Conservation (phyloP, 2,329 filamentous ascomycete species). For the Ceratocystis huliohia region DNA sequence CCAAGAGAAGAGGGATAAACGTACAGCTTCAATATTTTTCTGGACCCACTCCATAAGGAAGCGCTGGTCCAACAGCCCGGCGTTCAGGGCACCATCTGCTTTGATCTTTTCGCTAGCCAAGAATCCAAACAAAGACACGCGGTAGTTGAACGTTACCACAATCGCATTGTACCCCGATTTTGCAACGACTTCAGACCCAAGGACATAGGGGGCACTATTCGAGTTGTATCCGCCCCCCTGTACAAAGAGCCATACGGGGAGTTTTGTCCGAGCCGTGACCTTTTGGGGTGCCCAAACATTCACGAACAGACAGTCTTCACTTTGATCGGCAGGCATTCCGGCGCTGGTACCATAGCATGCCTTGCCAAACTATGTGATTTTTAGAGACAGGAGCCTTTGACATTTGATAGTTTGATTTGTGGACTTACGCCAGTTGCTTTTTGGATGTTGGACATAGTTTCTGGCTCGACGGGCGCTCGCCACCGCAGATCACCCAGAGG, state of each 20-base stretch:
- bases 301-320: slow-evolving; percentile 38
- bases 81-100: slow-evolving; percentile 27
- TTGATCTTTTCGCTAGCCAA: slow-evolving; percentile 32
- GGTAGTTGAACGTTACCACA: slow-evolving; percentile 36
- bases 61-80: slow-evolving; percentile 37
- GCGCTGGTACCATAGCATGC: slow-evolving; percentile 15
- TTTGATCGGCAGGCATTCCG: slow-evolving; percentile 24
- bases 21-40: slow-evolving; percentile 40
- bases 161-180: slow-evolving; percentile 30
- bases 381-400: slow-evolving; percentile 29
- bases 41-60: slow-evolving; percentile 40
- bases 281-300: slow-evolving; percentile 37
- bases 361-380: slow-evolving; percentile 23
- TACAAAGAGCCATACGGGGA: slow-evolving; percentile 32
- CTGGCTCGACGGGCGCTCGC: slow-evolving; percentile 30
- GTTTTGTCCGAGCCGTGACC: slow-evolving; percentile 25
- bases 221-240: slow-evolving; percentile 37
- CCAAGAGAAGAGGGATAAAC: not conserved
- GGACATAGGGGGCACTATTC: slow-evolving; percentile 33
- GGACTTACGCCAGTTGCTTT: slow-evolving; percentile 12
- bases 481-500: slow-evolving; percentile 30
- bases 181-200: slow-evolving; percentile 32
- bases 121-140: slow-evolving; percentile 38
- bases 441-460: slow-evolving; percentile 25
- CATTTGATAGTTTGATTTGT: not conserved